phyloP scores from a whole-genome alignment of 2,329 filamentous ascomycete species.

The Alternaria panax region DNA sequence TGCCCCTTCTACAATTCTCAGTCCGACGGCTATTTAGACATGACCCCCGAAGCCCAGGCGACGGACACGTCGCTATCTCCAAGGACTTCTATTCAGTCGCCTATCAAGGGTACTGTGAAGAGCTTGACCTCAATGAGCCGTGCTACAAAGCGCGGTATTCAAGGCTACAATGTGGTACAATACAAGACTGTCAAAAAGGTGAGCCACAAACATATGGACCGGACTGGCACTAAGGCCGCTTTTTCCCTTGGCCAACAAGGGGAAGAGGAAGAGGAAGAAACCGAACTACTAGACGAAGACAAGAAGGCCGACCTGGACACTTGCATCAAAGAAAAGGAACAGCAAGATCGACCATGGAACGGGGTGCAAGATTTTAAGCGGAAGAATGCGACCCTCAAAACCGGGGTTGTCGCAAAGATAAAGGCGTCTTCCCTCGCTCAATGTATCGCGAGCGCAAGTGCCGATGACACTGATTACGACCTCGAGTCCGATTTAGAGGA shows the following conservation, averaged over 20 bases:
- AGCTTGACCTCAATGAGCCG: conserved; percentile 1
- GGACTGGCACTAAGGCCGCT: conserved; percentile 8
- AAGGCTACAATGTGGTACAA: conserved; percentile 2
- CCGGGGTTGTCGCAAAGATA: too few relatives aligned
- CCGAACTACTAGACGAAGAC: not conserved
- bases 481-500: not conserved
- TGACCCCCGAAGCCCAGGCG: not conserved
- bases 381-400: not conserved
- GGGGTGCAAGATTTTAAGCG: not conserved
- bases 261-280: not conserved
- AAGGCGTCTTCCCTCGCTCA: conserved; percentile 5
- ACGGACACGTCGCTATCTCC: not conserved
- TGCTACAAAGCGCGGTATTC: conserved; percentile 6
- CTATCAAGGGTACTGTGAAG: not conserved
- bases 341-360: not conserved
- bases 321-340: not conserved
- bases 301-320: not conserved
- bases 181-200: conserved; percentile 1
- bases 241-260: not conserved
- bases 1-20: not conserved
- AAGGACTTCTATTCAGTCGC: not conserved
- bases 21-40: not conserved
- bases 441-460: conserved; percentile 8
- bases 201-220: conserved; percentile 9
- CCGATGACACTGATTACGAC: conserved; percentile 4